Percentiles rank a stretch among this genome's conserved stretches.
Conservation (phyloP, 345 rosid genomes). For the Citrus australasica region DNA sequence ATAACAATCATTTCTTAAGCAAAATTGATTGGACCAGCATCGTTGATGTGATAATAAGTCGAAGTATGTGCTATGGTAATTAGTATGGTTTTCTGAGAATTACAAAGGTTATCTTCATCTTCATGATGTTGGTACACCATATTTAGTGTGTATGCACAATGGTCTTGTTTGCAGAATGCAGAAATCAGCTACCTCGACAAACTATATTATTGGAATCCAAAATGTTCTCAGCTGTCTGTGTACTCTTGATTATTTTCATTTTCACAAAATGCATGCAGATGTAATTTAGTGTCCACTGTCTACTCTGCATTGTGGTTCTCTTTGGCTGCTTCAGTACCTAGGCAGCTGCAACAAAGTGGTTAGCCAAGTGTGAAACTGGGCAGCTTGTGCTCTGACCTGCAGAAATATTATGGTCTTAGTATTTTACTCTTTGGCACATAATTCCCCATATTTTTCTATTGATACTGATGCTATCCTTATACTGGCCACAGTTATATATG, state of each 20-base stretch:
- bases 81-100: neutral
- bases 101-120: neutral
- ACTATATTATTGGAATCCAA: neutral
- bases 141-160: neutral
- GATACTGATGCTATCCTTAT: constrained; percentile 1
- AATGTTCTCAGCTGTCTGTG: neutral
- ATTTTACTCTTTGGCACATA: neutral
- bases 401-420: neutral
- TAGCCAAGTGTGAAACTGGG: neutral
- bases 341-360: neutral
- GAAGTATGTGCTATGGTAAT: neutral
- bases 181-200: neutral
- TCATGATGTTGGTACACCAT: neutral
- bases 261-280: neutral
- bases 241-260: neutral
- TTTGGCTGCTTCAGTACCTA: neutral
- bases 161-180: neutral
- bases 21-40: constrained; percentile 3
- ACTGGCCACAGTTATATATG: constrained; percentile 10
- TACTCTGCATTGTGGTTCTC: constrained; percentile 1
- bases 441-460: neutral
- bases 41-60: neutral
- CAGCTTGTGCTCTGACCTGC: neutral
- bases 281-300: neutral
- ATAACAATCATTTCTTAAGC: neutral